Evolutionary conservation across 2,329 filamentous ascomycete species (phyloP).

Genomic region (Arthrinium puccinioides): DNA sequence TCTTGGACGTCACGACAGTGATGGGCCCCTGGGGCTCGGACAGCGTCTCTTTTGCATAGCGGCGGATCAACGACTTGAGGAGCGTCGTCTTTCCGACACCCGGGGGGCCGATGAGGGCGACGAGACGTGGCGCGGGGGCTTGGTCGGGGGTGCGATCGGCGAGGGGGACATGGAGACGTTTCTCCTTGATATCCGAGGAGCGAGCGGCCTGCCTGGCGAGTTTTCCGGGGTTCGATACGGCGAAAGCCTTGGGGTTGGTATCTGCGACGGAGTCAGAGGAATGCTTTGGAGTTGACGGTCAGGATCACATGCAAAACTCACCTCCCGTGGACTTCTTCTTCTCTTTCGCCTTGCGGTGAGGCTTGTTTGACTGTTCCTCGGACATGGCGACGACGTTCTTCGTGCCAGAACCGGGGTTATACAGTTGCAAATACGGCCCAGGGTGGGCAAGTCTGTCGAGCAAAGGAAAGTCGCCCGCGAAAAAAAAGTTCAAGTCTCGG

Average conservation of each 20-base stretch:
- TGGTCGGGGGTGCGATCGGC: slow-evolving; percentile 86
- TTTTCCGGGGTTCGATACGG: slow-evolving; percentile 7
- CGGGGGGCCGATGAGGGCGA: slow-evolving; percentile 89
- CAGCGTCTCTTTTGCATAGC: slow-evolving; percentile 94
- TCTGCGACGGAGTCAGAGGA: slow-evolving; percentile 40
- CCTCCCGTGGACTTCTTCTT: slow-evolving; percentile 70
- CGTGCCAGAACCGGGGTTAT: slow-evolving; percentile 1
- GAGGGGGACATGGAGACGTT: slow-evolving; percentile 89
- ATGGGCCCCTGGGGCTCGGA: slow-evolving; percentile 85
- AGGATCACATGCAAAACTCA: no score
- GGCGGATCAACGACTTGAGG: slow-evolving; percentile 85
- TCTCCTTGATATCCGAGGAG: slow-evolving; percentile 59
- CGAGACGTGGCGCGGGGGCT: slow-evolving; percentile 86
- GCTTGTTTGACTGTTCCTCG: slow-evolving; percentile 77
- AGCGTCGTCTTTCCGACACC: slow-evolving; percentile 94
- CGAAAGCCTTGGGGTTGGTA: slow-evolving; percentile 70
- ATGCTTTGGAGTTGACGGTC: slow-evolving; percentile 2
- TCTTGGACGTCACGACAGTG: slow-evolving; percentile 94
- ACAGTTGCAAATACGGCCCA: no score
- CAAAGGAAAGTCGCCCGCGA: neutral
- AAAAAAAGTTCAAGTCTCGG: slow-evolving; percentile 3
- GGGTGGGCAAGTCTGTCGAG: no score
- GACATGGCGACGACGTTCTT: slow-evolving; percentile 20
- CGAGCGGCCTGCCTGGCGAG: slow-evolving; percentile 5
- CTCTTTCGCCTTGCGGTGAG: slow-evolving; percentile 81